Percentiles rank a stretch among this genome's conserved stretches.
Evolutionary conservation across 257 asterid species (phyloP).

Genomic region (Fraxinus cuspidata): DNA sequence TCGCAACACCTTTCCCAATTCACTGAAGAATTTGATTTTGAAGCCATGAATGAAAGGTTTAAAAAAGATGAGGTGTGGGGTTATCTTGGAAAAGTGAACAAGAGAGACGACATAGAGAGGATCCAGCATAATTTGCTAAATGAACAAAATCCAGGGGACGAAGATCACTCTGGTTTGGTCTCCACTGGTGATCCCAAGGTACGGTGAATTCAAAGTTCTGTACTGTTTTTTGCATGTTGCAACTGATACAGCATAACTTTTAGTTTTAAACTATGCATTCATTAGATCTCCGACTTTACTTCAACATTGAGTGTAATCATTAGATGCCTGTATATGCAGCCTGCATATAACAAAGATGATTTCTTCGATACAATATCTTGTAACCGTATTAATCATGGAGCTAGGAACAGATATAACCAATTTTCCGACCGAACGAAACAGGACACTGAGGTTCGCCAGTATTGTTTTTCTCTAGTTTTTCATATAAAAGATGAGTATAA

Average conservation of each 20-base stretch:
- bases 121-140: conserved; percentile 28
- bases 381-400: conserved; percentile 54
- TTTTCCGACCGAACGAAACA: conserved; percentile 48
- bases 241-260: background rate
- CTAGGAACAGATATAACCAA: conserved; percentile 51
- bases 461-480: background rate
- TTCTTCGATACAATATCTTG: conserved; percentile 78
- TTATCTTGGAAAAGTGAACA: conserved; percentile 61
- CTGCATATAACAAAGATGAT: conserved; percentile 77
- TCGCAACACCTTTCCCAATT: conserved; percentile 39
- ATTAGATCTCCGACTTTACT: background rate
- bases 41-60: conserved; percentile 82
- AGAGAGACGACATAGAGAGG: conserved; percentile 37
- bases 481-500: background rate
- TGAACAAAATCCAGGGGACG: conserved; percentile 33
- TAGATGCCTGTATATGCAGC: conserved; percentile 42
- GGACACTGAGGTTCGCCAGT: conserved; percentile 53
- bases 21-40: conserved; percentile 71
- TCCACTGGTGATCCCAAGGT: conserved; percentile 53
- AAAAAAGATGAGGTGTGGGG: conserved; percentile 88
- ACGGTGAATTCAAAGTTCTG: conserved; percentile 1
- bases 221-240: background rate
- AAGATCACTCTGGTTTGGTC: conserved; percentile 36
- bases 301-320: background rate
- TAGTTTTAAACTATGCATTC: background rate